Base-by-base conservation (phyloP, 176 grass and related monocot species). In the Eragrostis nindensis region DNA sequence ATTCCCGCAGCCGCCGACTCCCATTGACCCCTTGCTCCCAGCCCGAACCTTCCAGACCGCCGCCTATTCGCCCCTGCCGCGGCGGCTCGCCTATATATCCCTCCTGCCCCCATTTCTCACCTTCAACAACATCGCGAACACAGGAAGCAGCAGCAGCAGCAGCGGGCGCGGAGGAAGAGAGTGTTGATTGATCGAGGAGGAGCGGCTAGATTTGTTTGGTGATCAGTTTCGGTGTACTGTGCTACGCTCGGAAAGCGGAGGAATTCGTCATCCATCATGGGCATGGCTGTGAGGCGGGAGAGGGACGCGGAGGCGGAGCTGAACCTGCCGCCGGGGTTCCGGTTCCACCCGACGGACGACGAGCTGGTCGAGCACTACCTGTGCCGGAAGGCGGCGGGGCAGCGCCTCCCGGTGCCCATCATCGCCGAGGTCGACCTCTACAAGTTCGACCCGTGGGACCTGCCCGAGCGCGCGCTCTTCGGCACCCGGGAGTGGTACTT, bases 371-470 rank as follows among this genome's bases (percentile, higher is more conserved):
- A 86, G 88, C 88, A 90, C 88, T 90, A 90, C 79, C 83, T 90
- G 14, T 86, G 88, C 88, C 48, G 68, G 24, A 90, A 86, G 52
- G 83, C 88, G 10, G 88, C 79, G 30, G 88, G 79, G 14, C 83
- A 82, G 67, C 88, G 88, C 24, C 78, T 86, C 1, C 88, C 88
- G 0, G 88, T 90, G 19, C 69, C 80, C 11, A 93, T 94, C 90
- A 93, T 99, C 82, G 97, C 93, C 6, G 97, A 99, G 77, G 91
- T 99, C 29, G 91, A 99, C 81, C 88, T 99, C 1, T 95, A 99
- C 88, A 93, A 93, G 89, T 92, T 94, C 80, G 89, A 99, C 74
- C 97, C 97, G 0, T 95, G 97, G 92, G 73, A 91, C 15, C 67
- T 90, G 3, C 88, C 88, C 0, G 83, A 90, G 74, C 66, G 79